Conservation (phyloP, 208 protist species). For the Phytomonas serpens region DNA sequence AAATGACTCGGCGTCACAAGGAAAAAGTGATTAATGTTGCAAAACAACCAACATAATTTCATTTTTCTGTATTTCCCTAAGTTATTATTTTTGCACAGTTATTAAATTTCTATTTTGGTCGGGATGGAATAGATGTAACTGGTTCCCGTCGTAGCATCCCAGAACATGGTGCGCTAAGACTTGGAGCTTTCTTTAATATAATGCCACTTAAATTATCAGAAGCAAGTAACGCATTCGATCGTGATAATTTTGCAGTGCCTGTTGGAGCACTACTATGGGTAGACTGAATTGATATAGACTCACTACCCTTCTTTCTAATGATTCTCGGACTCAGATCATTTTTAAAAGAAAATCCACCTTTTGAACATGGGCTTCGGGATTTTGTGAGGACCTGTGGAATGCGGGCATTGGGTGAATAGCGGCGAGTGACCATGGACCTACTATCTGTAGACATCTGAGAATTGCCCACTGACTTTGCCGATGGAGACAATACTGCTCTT, state of each 20-base stretch:
- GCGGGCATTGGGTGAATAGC: not conserved
- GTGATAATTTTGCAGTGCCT: not conserved
- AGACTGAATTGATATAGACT: not conserved
- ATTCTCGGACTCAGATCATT: not conserved
- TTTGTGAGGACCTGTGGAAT: not conserved
- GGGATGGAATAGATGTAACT: not conserved
- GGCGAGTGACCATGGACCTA: not conserved
- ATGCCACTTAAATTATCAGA: not conserved
- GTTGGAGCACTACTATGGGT: not conserved
- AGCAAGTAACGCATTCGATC: not conserved
- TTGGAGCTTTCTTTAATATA: not conserved
- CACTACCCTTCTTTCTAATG: not conserved
- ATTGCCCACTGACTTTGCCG: not conserved
- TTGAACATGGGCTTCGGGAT: not conserved
- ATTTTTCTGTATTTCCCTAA: constrained; percentile 1
- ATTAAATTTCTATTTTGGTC: constrained; percentile 11
- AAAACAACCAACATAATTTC: not conserved
- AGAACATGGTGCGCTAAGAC: not conserved
- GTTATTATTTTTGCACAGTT: constrained; percentile 13
- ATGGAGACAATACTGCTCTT: not conserved
- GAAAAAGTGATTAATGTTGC: constrained; percentile 8
- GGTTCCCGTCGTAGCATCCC: not conserved
- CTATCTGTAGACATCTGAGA: not conserved
- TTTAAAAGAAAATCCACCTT: not conserved
- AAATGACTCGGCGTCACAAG: not conserved